These are phyloP conservation scores for Neurospora hispaniola DNA, from an alignment of 495 filamentous ascomycete species.

Conservation along the genomic window DNA sequence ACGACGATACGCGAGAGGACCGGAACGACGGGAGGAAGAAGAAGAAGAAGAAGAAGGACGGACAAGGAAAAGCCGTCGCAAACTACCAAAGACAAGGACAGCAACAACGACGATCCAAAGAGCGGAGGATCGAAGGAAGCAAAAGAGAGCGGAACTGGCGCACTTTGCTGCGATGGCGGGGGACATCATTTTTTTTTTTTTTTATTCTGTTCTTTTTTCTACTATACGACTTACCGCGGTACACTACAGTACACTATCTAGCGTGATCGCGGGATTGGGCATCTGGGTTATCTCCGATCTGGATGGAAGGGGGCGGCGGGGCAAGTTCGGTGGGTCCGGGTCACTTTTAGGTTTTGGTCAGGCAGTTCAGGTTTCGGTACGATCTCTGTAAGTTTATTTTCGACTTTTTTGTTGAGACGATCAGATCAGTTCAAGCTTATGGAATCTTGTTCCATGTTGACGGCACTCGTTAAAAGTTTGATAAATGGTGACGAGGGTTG, in stretches of 20 bases:
- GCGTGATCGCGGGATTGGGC: neutral
- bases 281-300: neutral
- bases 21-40: neutral
- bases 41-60: neutral
- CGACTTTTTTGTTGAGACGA: neutral
- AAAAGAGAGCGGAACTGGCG: constrained; percentile 26
- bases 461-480: neutral
- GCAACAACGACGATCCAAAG: constrained; percentile 32
- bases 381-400: no score
- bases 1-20: neutral
- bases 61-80: constrained; percentile 11
- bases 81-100: constrained; percentile 20
- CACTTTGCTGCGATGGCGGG: constrained; percentile 19
- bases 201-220: neutral
- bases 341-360: no score
- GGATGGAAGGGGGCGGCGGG: neutral
- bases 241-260: neutral
- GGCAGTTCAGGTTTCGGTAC: no score
- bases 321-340: no score
- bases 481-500: neutral
- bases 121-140: constrained; percentile 24
- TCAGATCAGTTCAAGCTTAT: neutral
- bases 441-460: no score
- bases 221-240: neutral
- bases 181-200: neutral